Conservation (phyloP, 192 early-diverging fungal genomes). For the Coemansia sp. region DNA sequence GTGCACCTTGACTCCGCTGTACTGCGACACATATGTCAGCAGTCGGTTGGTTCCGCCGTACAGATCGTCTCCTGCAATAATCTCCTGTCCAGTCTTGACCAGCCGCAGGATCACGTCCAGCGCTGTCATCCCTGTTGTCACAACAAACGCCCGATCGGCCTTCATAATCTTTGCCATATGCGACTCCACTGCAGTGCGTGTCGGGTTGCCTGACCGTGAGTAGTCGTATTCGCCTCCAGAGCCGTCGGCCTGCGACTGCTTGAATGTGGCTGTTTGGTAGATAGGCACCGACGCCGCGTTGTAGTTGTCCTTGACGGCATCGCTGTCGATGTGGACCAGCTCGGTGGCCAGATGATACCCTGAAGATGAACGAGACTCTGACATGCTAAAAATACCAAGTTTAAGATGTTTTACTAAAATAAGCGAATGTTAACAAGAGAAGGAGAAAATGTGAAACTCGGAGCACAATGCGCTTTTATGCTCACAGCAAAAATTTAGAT, state of each 20-base stretch:
- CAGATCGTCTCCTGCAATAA: constrained; percentile 94
- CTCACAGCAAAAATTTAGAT: background rate
- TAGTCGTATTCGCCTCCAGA: constrained; percentile 92
- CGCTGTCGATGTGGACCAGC: constrained; percentile 71
- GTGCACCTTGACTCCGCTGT: constrained; percentile 79
- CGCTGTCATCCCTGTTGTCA: constrained; percentile 91
- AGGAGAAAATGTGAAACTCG: background rate
- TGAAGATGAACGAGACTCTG: constrained; percentile 5
- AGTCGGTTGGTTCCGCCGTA: constrained; percentile 97
- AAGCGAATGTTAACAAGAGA: constrained; percentile 4
- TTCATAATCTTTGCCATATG: constrained; percentile 95
- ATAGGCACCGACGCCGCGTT: constrained; percentile 91
- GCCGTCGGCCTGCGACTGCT: constrained; percentile 76
- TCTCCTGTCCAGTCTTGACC: constrained; percentile 82
- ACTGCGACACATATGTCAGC: constrained; percentile 77
- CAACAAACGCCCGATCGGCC: constrained; percentile 80
- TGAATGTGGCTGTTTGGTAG: constrained; percentile 98
- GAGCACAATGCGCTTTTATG: constrained; percentile 1
- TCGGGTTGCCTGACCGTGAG: constrained; percentile 94
- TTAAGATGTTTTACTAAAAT: background rate
- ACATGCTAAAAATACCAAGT: constrained; percentile 1
- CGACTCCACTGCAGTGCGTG: constrained; percentile 86
- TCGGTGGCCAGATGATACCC: constrained; percentile 73
- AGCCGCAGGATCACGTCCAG: constrained; percentile 90
- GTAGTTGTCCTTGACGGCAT: constrained; percentile 76